Base-by-base conservation (phyloP, 1,284 basidiomycete genomes). In the Stygiomarasmius scandens region DNA sequence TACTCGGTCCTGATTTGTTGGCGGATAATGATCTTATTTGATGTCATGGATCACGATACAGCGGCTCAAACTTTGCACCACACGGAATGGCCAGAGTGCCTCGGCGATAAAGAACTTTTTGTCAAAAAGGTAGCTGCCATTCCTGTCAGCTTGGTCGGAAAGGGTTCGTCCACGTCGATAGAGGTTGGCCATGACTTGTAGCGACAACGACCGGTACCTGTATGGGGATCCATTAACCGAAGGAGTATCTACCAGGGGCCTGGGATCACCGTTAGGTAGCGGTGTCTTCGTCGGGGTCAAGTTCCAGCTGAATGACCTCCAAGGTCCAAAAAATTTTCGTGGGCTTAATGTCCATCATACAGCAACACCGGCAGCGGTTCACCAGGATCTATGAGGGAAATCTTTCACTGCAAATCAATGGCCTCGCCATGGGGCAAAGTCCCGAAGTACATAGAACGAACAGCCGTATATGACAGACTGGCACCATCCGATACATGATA, bases 51-150 rank as follows among this genome's bases (percentile, higher is more conserved):
- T 99, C 97, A 49, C 96, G 87, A 75, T 92, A 92, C 29, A 96
- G 75, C 23, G 93, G 95, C 79, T 98, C 95, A 64, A 98, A 99
- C 74, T 98, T 98, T 2, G 96, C 96, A 56, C 97, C 97, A 62
- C 96, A 97, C 0, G 97, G 97, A 63, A 99, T 96, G 48, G 96
- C 97, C 84, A 98, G 92, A 76, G 82, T 10, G 93, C 93, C 77
- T 99, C 99, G 32, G 97, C 96, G 1, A 96, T 96, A 77, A 98
- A 99, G 79, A 99, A 99, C 1, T 96, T 98, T 73, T 96, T 95
- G 80, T 99, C 96, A 70, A 99, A 99, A 29, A 99, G 82, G 73
- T 99, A 32, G 5, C 5, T 32, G 29, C 29, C 29, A 12, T 32
- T 32, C 61, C 79, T 83, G 76, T 97, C 95, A 2, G 93, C 87